Evolutionary conservation across 1,139 yeast species (phyloP).

Genomic region (Meyerozyma carpophila): DNA sequence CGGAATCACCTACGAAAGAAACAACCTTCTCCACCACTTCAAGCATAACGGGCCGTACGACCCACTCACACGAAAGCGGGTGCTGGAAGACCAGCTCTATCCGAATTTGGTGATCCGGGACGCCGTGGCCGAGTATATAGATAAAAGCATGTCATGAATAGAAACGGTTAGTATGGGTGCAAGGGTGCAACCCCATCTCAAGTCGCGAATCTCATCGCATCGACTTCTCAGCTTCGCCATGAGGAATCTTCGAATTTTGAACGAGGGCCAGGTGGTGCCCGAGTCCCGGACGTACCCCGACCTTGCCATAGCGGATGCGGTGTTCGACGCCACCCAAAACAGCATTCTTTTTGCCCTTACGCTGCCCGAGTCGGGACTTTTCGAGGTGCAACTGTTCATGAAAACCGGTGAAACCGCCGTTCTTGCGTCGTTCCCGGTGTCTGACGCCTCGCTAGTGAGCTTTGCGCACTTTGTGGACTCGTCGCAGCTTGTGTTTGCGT

Average conservation of each 20-base stretch:
- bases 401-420: conserved; percentile 51
- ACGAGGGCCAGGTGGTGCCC: conserved; percentile 49
- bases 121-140: conserved; percentile 26
- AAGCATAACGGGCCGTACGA: conserved; percentile 27
- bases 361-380: conserved; percentile 50
- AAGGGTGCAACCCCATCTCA: neutral
- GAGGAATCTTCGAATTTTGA: conserved; percentile 56
- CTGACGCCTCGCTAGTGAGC: conserved; percentile 30
- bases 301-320: conserved; percentile 49
- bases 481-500: conserved; percentile 55
- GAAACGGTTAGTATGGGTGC: neutral
- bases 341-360: conserved; percentile 65
- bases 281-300: conserved; percentile 56
- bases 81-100: conserved; percentile 32
- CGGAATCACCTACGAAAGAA: conserved; percentile 44
- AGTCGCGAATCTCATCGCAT: neutral
- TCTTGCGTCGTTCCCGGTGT: conserved; percentile 52
- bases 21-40: conserved; percentile 34
- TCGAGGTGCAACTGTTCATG: conserved; percentile 49
- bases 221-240: conserved; percentile 17
- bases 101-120: conserved; percentile 40
- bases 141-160: neutral
- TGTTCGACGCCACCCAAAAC: conserved; percentile 74
- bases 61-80: conserved; percentile 36
- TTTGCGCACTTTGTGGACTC: conserved; percentile 65